Percentiles rank a stretch among this genome's conserved stretches.
Conservation (phyloP, 306 rosid species). For the Lathyrus tuberosus region DNA sequence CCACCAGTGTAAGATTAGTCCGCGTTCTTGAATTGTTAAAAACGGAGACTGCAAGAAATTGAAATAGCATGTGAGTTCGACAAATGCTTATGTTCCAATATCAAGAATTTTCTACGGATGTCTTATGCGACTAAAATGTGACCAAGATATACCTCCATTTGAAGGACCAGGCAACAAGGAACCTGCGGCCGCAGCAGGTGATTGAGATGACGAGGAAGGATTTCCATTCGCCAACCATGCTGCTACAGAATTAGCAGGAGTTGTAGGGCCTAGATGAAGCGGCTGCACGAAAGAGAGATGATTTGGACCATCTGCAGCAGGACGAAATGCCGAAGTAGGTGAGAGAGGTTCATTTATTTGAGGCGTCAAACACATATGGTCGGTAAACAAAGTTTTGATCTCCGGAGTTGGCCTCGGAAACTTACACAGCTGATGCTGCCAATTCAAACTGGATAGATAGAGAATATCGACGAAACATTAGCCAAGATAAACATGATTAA, state of each 20-base stretch:
- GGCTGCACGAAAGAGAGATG: constrained; percentile 50
- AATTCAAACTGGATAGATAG: constrained; percentile 65
- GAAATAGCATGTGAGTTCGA: neutral
- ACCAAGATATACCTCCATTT: constrained; percentile 53
- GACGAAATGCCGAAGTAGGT: constrained; percentile 47
- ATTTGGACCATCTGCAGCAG: constrained; percentile 52
- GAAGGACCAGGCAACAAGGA: constrained; percentile 49
- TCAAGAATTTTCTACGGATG: neutral
- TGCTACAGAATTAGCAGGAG: constrained; percentile 44
- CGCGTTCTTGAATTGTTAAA: neutral
- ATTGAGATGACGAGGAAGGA: constrained; percentile 48
- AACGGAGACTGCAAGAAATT: neutral
- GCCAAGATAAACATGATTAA: neutral
- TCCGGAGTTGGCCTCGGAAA: constrained; percentile 63
- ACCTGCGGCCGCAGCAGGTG: constrained; percentile 33
- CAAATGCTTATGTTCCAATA: neutral
- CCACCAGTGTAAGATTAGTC: neutral
- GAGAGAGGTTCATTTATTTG: neutral
- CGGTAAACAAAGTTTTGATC: constrained; percentile 62
- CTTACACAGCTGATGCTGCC: constrained; percentile 84
- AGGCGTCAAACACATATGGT: constrained; percentile 63
- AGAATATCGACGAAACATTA: constrained; percentile 6
- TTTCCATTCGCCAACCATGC: constrained; percentile 53
- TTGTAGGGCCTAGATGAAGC: constrained; percentile 43
- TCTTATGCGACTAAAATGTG: neutral